These are phyloP conservation scores for Incumbomyces lentus DNA, from an alignment of 2,329 filamentous ascomycete genomes.

Conservation along the genomic window DNA sequence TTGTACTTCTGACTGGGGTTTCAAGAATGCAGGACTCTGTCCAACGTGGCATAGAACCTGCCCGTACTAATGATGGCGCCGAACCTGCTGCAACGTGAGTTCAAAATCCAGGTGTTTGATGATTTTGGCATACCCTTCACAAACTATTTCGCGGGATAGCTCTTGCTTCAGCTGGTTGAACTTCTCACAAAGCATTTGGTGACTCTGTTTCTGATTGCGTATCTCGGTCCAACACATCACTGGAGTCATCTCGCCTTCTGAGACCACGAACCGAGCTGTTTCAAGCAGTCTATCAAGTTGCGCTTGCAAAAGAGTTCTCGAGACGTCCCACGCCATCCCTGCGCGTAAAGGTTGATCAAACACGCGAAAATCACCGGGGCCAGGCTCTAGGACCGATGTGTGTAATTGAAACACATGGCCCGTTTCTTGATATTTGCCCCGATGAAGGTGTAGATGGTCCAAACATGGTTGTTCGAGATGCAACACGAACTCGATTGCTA, in stretches of 20 bases:
- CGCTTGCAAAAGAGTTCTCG: constrained; percentile 11
- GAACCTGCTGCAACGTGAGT: constrained; percentile 12
- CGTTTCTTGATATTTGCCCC: constrained; percentile 11
- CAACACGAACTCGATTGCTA: constrained; percentile 26
- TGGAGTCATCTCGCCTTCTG: constrained; percentile 30
- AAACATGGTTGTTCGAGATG: constrained; percentile 24
- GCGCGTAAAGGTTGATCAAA: constrained; percentile 8
- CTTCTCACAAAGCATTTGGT: constrained; percentile 21
- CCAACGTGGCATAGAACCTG: constrained; percentile 7
- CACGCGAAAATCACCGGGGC: constrained; percentile 12
- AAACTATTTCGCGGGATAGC: constrained; percentile 27
- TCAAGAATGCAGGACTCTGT: background rate
- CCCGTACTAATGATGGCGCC: constrained; percentile 18
- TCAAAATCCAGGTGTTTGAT: background rate
- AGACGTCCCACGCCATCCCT: constrained; percentile 21
- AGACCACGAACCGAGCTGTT: constrained; percentile 17
- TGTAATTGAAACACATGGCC: constrained; percentile 25
- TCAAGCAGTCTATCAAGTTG: constrained; percentile 23
- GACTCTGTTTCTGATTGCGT: constrained; percentile 25
- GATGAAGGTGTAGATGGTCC: constrained; percentile 16
- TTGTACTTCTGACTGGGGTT: background rate
- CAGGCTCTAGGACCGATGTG: constrained; percentile 20
- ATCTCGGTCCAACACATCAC: constrained; percentile 32
- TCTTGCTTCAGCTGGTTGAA: constrained; percentile 22
- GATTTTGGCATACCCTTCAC: constrained; percentile 28